These are phyloP conservation scores for Litchi chinensis DNA, from an alignment of 345 rosid species.

Conservation along the genomic window DNA sequence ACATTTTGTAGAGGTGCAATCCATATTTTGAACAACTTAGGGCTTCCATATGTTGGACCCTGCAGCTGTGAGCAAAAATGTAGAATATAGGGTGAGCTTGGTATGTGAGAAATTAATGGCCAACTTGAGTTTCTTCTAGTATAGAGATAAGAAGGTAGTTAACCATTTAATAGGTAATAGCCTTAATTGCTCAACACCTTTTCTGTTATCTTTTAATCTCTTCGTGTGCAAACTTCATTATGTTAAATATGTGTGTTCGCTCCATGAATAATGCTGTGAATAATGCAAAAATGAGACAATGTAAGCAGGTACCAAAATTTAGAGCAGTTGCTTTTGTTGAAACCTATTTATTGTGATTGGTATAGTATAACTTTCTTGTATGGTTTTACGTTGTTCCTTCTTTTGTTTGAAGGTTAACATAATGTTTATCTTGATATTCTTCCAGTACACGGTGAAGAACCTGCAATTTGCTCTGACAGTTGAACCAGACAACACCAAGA, in stretches of 20 bases:
- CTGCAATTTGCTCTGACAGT: conserved; percentile 77
- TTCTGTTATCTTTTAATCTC: neutral
- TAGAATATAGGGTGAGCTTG: neutral
- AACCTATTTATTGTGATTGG: neutral
- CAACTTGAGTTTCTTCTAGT: neutral
- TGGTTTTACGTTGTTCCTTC: neutral
- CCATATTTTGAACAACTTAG: neutral
- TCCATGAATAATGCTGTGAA: neutral
- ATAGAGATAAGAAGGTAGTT: neutral
- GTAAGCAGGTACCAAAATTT: neutral
- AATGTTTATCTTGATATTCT: conserved; percentile 19
- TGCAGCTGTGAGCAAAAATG: neutral
- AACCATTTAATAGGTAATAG: neutral
- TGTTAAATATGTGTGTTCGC: neutral
- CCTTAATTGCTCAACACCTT: neutral
- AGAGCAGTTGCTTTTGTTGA: neutral
- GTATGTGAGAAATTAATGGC: neutral
- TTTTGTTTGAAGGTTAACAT: neutral
- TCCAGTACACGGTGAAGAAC: conserved; percentile 91
- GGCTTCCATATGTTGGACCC: neutral
- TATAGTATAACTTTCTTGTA: neutral
- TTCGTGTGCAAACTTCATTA: neutral
- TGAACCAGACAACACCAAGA: conserved; percentile 71
- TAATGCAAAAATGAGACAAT: neutral
- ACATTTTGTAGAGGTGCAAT: neutral